A percentile compares a stretch with the other conserved stretches of the same genome.
These are phyloP conservation scores for Fonsecaea pugnacius DNA, from an alignment of 2,329 filamentous ascomycete species.

Conservation along the genomic window DNA sequence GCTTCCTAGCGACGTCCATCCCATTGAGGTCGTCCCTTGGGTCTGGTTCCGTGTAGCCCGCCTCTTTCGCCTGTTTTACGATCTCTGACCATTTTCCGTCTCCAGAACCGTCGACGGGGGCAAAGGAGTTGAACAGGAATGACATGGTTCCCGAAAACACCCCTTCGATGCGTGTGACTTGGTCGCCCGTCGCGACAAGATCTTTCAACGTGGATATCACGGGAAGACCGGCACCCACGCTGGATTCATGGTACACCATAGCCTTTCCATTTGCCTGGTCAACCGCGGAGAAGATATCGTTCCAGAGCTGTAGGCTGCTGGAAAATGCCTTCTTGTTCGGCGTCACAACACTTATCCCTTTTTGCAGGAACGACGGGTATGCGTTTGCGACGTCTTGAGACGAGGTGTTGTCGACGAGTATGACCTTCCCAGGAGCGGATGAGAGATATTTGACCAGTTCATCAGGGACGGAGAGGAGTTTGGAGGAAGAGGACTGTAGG, in stretches of 20 bases:
- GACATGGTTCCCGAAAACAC: constrained; percentile 98
- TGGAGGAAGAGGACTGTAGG: constrained; percentile 66
- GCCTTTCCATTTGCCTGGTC: constrained; percentile 58
- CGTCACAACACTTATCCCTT: constrained; percentile 88
- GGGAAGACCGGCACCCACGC: constrained; percentile 88
- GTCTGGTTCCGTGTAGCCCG: constrained; percentile 91
- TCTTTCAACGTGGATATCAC: constrained; percentile 93
- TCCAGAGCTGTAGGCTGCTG: constrained; percentile 77
- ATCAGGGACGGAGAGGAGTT: constrained; percentile 65
- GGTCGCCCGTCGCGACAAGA: constrained; percentile 89
- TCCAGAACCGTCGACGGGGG: constrained; percentile 73
- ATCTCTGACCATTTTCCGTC: constrained; percentile 83
- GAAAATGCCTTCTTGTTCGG: constrained; percentile 99
- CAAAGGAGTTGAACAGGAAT: constrained; percentile 97
- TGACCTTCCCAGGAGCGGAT: constrained; percentile 73
- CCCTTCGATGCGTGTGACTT: constrained; percentile 89
- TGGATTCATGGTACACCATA: constrained; percentile 92
- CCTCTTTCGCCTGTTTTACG: constrained; percentile 86
- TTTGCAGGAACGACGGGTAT: constrained; percentile 79
- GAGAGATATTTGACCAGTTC: constrained; percentile 79
- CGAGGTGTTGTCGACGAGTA: constrained; percentile 95
- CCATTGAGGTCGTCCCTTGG: constrained; percentile 86
- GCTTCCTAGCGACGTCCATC: constrained; percentile 88
- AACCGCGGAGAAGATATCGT: constrained; percentile 80
- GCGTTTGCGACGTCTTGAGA: constrained; percentile 80